Base-by-base conservation (phyloP, 306 rosid genomes). In the Oxytropis ochrocephala region DNA sequence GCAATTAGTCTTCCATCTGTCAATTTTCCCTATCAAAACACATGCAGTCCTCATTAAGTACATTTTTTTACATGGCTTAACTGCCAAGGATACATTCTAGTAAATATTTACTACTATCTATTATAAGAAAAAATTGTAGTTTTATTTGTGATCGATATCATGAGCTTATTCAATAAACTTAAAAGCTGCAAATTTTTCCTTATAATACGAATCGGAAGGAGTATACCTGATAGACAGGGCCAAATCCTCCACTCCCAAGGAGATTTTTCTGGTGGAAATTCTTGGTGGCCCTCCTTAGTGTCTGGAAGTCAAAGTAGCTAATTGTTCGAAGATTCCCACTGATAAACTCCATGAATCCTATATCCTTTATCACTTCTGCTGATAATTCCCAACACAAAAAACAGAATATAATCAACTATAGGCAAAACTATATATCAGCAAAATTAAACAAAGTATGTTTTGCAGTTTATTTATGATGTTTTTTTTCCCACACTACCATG, bases 231-330 rank as follows among this genome's bases (percentile, higher is more conserved):
- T 86, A 90, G 61, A 93, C 97, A 61, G 96, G 97, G 12, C 98
- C 98, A 76, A 93, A 93, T 82, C 98, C 98, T 75, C 98, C 98
- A 76, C 79, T 86, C 76, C 98, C 98, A 36, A 93, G 96, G 70
- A 90, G 84, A 82, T 88, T 78, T 54, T n/a, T 8, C 0, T 73
- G 81, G 53, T 88, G 79, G 57, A 93, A 93, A 67, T 85, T 86
- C 78, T 69, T 84, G 70, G 97, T 90, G 63, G 96, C 98, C 76
- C 66, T 93, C 71, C 82, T 88, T 75, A 93, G 62, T 65, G 97
- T 79, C 29, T 59, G 67, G 56, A 77, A 82, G 52, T 88, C 90
- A 47, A 93, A 90, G 53, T 80, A 68, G 61, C 75, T 77, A 48
- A 93, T 77, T 62, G 93, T 80, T 66, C 86, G 76, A 76, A 88